phyloP scores from a whole-genome alignment of 768 basidiomycete genomes.

The Terana coerulea region DNA sequence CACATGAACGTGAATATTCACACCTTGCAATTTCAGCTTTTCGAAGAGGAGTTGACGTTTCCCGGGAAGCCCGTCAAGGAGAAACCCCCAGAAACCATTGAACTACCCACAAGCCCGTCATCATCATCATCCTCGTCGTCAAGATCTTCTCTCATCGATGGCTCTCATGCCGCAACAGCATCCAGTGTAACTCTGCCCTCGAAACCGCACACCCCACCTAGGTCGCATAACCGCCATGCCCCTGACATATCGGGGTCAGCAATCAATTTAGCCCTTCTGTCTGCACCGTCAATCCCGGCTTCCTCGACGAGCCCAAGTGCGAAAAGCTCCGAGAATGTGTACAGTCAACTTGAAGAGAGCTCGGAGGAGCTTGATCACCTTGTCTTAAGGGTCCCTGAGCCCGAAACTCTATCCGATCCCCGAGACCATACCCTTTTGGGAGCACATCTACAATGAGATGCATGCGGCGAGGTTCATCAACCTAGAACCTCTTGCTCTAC shows the following conservation, averaged over 20 bases:
- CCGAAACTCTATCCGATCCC: conserved; percentile 38
- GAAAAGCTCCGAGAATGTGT: too few relatives aligned
- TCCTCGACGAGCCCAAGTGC: too few relatives aligned
- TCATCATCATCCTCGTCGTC: conserved; percentile 2
- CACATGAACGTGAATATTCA: background rate
- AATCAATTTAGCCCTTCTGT: too few relatives aligned
- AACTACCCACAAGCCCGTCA: background rate
- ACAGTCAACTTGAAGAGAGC: too few relatives aligned
- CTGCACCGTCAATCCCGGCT: too few relatives aligned
- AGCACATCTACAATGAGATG: conserved; percentile 64
- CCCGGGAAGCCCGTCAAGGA: conserved; percentile 40
- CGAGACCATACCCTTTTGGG: conserved; percentile 64
- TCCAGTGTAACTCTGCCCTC: background rate
- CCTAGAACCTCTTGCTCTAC: conserved; percentile 54
- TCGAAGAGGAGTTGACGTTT: conserved; percentile 74
- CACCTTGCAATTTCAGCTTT: conserved; percentile 40
- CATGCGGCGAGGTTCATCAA: conserved; percentile 69
- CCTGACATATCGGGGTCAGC: too few relatives aligned
- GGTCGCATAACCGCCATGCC: too few relatives aligned
- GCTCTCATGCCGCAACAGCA: too few relatives aligned
- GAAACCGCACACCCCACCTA: background rate
- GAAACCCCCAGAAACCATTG: background rate
- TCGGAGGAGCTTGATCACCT: too few relatives aligned
- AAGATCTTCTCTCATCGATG: background rate
- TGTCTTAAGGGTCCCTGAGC: too few relatives aligned